These are phyloP conservation scores for Bjerkandera adusta DNA, from an alignment of 1,284 basidiomycete genomes.

Conservation along the genomic window DNA sequence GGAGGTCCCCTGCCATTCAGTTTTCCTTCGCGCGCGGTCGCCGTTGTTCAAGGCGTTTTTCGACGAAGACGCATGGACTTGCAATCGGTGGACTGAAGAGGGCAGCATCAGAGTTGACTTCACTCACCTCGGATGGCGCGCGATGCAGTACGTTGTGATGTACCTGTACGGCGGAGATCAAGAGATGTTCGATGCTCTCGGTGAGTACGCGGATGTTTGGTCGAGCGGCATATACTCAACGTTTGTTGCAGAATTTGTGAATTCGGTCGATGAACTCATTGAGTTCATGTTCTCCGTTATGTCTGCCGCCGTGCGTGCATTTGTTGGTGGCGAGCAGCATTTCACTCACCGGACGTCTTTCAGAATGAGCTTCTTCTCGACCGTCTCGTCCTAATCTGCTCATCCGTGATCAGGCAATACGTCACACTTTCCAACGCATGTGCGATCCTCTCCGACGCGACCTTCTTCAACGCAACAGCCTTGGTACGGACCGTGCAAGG, in stretches of 20 bases:
- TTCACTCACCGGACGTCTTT: background rate
- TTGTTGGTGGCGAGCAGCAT: constrained; percentile 25
- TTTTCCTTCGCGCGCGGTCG: constrained; percentile 79
- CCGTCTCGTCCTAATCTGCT: constrained; percentile 83
- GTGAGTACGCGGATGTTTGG: constrained; percentile 38
- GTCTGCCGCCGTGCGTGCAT: constrained; percentile 65
- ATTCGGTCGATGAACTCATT: constrained; percentile 74
- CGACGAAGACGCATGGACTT: constrained; percentile 82
- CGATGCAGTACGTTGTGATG: constrained; percentile 75
- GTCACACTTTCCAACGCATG: constrained; percentile 79
- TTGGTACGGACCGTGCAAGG: constrained; percentile 76
- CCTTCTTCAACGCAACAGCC: constrained; percentile 71
- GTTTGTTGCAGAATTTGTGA: constrained; percentile 50
- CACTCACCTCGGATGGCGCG: constrained; percentile 72
- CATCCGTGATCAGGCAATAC: constrained; percentile 68
- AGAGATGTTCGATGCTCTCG: constrained; percentile 73
- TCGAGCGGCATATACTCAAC: constrained; percentile 1
- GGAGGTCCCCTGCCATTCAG: constrained; percentile 70
- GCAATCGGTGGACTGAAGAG: constrained; percentile 52
- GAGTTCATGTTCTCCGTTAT: constrained; percentile 90
- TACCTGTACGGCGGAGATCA: constrained; percentile 81
- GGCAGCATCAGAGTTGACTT: constrained; percentile 68
- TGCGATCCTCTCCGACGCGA: constrained; percentile 81
- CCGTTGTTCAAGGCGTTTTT: constrained; percentile 89
- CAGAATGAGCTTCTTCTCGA: constrained; percentile 90